These are phyloP conservation scores for Pyronema domesticum DNA, from an alignment of 495 filamentous ascomycete genomes.

Conservation along the genomic window DNA sequence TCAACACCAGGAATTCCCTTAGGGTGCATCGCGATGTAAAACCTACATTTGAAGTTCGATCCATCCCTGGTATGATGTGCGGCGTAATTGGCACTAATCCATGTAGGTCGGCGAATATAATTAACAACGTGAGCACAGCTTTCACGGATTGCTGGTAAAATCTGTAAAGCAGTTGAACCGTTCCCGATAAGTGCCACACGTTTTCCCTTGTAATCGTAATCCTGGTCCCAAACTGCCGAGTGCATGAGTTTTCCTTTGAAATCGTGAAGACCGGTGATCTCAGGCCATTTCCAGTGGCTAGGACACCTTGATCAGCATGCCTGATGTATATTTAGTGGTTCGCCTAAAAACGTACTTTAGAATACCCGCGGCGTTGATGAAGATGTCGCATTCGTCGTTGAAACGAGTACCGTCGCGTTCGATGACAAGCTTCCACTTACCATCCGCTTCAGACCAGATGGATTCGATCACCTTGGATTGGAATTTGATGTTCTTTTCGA, in stretches of 20 bases:
- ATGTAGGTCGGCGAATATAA: constrained; percentile 15
- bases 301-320: constrained; percentile 14
- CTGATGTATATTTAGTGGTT: not conserved
- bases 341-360: constrained; percentile 21
- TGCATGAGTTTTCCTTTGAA: constrained; percentile 40
- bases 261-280: constrained; percentile 34
- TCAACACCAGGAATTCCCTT: no score
- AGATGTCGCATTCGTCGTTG: constrained; percentile 31
- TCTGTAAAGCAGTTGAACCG: constrained; percentile 27
- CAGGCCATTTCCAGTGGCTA: constrained; percentile 39
- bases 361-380: constrained; percentile 34
- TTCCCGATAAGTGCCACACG: constrained; percentile 37
- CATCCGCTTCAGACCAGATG: constrained; percentile 19
- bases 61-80: constrained; percentile 22
- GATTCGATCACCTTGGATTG: constrained; percentile 16
- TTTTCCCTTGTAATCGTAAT: constrained; percentile 29
- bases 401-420: constrained; percentile 23
- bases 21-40: no score
- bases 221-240: constrained; percentile 35
- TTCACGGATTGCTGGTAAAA: constrained; percentile 11
- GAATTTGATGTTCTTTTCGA: constrained; percentile 21
- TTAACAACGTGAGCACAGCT: constrained; percentile 7
- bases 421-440: constrained; percentile 24
- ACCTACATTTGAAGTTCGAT: constrained; percentile 26
- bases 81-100: constrained; percentile 13